phyloP scores from a whole-genome alignment of 768 basidiomycete genomes.

The Psilocybe tampanensis region DNA sequence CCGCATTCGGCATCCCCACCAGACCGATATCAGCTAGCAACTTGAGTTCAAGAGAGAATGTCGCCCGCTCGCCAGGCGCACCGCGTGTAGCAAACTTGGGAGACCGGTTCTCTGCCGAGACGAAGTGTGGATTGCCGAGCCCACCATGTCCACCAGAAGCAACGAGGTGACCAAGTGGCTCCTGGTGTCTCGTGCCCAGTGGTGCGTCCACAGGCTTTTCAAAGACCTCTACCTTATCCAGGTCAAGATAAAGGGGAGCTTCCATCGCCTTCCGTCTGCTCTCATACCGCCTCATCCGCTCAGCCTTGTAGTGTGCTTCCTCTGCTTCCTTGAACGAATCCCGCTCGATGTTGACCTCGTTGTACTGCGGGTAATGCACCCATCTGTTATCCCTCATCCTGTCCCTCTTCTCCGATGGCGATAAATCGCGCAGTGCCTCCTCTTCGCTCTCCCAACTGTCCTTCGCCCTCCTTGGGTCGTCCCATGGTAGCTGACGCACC shows the following conservation, averaged over 20 bases:
- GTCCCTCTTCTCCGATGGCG: constrained; percentile 48
- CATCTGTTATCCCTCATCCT: constrained; percentile 68
- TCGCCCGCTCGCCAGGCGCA: constrained; percentile 72
- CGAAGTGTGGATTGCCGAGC: constrained; percentile 87
- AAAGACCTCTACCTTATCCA: constrained; percentile 53
- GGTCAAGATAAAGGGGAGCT: constrained; percentile 58
- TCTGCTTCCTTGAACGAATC: constrained; percentile 78
- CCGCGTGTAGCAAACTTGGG: constrained; percentile 89
- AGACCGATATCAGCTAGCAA: constrained; percentile 93
- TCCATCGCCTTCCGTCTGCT: constrained; percentile 41
- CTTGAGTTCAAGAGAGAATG: constrained; percentile 90
- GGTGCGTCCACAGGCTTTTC: constrained; percentile 57
- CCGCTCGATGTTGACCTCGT: constrained; percentile 62
- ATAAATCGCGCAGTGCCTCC: constrained; percentile 53
- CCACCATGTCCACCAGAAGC: constrained; percentile 82
- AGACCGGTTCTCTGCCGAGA: constrained; percentile 65
- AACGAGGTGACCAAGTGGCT: constrained; percentile 63
- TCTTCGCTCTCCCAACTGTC: constrained; percentile 79
- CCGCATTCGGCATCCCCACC: constrained; percentile 95
- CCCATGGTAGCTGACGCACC: constrained; percentile 70
- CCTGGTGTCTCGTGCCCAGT: constrained; percentile 56
- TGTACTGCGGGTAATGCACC: constrained; percentile 77
- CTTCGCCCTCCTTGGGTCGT: constrained; percentile 64
- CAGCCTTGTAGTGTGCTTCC: constrained; percentile 55
- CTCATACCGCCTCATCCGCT: constrained; percentile 57